These are phyloP conservation scores for Talaromyces ruber DNA, from an alignment of 495 filamentous ascomycete species.

Conservation along the genomic window DNA sequence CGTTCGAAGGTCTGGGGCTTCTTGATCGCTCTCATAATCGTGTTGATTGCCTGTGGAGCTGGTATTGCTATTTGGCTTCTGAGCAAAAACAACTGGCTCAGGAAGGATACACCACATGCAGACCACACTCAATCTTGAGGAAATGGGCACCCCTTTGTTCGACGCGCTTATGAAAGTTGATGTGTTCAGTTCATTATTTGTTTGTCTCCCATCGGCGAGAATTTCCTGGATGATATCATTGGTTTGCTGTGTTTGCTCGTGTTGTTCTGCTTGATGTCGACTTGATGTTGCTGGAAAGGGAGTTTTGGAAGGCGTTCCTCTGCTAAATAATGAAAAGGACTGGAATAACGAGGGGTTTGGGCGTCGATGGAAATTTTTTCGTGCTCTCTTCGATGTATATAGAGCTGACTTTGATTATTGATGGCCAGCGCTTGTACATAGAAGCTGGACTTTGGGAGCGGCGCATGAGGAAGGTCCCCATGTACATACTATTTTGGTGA, in stretches of 20 bases:
- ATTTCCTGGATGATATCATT: not conserved
- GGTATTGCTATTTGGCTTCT: conserved; percentile 31
- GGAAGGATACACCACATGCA: not conserved
- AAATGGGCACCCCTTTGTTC: not conserved
- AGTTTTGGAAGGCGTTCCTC: not conserved
- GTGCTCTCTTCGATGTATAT: not conserved
- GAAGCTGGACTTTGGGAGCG: not conserved
- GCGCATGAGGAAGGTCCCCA: not conserved
- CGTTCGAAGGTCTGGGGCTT: conserved; percentile 27
- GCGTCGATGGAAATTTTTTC: not conserved
- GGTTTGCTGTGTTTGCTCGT: not conserved
- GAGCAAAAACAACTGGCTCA: conserved; percentile 30
- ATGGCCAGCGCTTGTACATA: not conserved
- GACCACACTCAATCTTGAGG: not conserved
- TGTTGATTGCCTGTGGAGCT: conserved; percentile 17
- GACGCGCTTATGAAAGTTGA: not conserved
- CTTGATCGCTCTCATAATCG: conserved; percentile 18
- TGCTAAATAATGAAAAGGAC: not conserved
- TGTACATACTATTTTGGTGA: not conserved
- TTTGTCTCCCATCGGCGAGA: not conserved
- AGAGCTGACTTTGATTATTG: not conserved
- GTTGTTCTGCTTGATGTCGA: not conserved
- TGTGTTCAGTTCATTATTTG: not conserved
- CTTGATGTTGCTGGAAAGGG: not conserved
- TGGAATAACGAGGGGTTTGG: not conserved